Conservation (phyloP, 1,139 yeast genomes). For the Kazachstania sp. region DNA sequence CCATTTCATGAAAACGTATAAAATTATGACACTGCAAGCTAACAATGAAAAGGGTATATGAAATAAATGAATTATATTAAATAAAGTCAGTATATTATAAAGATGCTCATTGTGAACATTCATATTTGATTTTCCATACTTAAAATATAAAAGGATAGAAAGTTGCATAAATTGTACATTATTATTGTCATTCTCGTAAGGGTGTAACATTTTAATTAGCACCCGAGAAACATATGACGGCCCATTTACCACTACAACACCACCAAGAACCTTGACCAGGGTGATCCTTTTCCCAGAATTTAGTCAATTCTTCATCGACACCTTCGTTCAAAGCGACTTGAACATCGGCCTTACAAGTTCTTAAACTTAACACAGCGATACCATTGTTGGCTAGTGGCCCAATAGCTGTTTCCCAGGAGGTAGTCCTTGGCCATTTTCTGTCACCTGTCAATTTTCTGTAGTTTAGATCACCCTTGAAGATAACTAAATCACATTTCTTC, state of each 20-base stretch:
- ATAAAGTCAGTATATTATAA: too few species aligned
- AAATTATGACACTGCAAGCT: too few species aligned
- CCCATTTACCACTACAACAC: slow-evolving; percentile 89
- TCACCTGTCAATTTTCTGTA: slow-evolving; percentile 92
- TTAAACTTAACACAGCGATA: slow-evolving; percentile 59
- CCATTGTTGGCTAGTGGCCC: slow-evolving; percentile 54
- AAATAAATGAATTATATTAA: too few species aligned
- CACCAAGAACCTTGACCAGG: slow-evolving; percentile 65
- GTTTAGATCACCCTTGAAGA: slow-evolving; percentile 92
- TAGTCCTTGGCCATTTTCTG: slow-evolving; percentile 75
- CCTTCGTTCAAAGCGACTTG: slow-evolving; percentile 76
- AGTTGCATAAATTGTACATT: too few species aligned
- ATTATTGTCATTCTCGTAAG: too few species aligned
- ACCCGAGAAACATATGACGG: slow-evolving; percentile 57
- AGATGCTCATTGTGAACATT: too few species aligned
- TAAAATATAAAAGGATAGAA: too few species aligned
- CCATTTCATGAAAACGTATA: too few species aligned
- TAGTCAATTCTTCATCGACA: slow-evolving; percentile 55
- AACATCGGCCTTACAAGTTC: slow-evolving; percentile 98
- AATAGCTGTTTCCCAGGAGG: slow-evolving; percentile 63
- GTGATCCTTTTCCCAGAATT: slow-evolving; percentile 49
- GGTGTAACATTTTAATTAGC: slow-evolving; percentile 12
- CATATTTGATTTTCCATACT: too few species aligned
- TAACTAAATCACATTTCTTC: slow-evolving; percentile 55
- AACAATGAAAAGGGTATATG: too few species aligned